Base-by-base conservation (phyloP, 768 basidiomycete species). In the Chalciporus piperatus region DNA sequence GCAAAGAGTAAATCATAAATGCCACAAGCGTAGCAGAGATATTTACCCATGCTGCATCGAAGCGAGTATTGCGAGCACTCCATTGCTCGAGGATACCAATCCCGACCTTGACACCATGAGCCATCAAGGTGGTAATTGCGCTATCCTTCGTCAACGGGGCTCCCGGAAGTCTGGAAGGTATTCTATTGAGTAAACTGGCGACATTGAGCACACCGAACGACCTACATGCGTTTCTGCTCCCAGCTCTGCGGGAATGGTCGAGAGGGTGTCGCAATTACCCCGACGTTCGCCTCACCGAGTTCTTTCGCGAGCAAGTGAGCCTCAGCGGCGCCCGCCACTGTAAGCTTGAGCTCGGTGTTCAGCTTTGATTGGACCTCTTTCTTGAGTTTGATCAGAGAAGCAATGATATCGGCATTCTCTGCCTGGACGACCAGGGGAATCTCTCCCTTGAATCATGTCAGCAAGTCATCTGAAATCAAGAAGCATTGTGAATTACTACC, bases 1-100 rank as follows among this genome's bases (percentile, higher is more conserved):
- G 45, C 50, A 2, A 37, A n/a, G 35, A 6, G 57, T 60, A 19
- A 27, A 30, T 12, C 52, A 42, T 30, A 13, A 25, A 43, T 17
- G 1, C 16, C 11, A n/a, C 3, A 48, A 56, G 51, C 58, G 14
- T 50, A n/a, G 27, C 7, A 6, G 1, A 37, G 48, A 35, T 45
- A 72, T 82, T 59, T 55, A 86, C 89, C 92, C 93, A 95, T 39
- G 81, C 88, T 27, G 83, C 70, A 56, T 96, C 92, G 57, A 92
- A 89, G 14, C 87, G 80, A 10, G 87, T 76, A 62, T 87, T 91
- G 22, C 89, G 80, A 7, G 87, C 85, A 23, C 78, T 75, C 86
- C 85, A 92, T 37, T 79, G 78, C 54, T 83, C 81, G 41, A 76
- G 68, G 41, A 84, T 74, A 16, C 86, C 87, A 42, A 92, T 62